These are phyloP conservation scores for Cyanidioschyzon merolae DNA, from an alignment of 23 red algal species.

Conservation along the genomic window DNA sequence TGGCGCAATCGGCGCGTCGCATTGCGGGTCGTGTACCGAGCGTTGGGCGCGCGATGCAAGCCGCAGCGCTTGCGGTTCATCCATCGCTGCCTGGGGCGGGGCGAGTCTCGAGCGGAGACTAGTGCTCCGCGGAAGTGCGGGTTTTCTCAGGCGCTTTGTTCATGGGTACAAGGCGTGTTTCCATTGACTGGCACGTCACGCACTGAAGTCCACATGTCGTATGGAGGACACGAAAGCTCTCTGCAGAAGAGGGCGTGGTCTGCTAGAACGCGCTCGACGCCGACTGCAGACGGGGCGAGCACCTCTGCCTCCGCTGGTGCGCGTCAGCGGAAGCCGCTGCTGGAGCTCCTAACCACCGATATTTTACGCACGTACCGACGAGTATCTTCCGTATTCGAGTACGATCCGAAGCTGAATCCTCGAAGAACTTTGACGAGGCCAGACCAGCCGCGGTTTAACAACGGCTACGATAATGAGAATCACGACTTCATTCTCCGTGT, in stretches of 20 bases:
- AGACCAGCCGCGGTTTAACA: background rate
- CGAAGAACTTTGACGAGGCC: constrained; percentile 7
- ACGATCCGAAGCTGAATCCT: background rate
- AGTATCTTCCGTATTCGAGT: background rate
- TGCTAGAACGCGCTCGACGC: background rate
- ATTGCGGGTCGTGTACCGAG: no score
- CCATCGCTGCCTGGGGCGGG: no score
- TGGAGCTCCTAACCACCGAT: background rate
- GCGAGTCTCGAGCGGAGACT: no score
- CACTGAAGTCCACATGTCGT: background rate
- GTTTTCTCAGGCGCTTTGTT: no score
- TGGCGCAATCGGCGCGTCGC: no score
- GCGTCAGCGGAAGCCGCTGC: background rate
- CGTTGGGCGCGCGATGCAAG: no score
- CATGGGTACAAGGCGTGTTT: no score
- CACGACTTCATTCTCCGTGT: constrained; percentile 68
- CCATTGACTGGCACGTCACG: no score
- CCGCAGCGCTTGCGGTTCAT: no score
- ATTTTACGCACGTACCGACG: constrained; percentile 1
- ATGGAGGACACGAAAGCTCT: background rate
- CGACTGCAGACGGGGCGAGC: background rate
- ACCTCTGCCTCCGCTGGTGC: no score
- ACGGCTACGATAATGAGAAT: constrained; percentile 39
- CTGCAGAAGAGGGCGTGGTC: background rate
- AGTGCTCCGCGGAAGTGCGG: no score